Evolutionary conservation across 139 green algal genomes (phyloP).

Genomic region (Chlorella vulgaris): DNA sequence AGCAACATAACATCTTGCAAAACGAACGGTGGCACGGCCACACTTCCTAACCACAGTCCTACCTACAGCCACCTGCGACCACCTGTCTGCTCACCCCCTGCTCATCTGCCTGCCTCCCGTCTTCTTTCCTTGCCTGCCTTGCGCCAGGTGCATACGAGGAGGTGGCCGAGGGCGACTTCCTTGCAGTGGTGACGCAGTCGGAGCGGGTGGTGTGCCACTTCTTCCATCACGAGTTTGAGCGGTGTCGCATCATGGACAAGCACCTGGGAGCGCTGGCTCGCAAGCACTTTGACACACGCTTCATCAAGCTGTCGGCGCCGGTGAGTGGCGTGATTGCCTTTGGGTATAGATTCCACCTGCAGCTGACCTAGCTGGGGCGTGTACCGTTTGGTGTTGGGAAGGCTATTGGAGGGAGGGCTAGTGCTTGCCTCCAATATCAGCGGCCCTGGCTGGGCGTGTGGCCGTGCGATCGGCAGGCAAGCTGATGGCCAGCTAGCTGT

Average conservation of each 20-base stretch:
- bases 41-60: neutral
- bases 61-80: neutral
- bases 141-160: constrained; percentile 54
- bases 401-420: no score
- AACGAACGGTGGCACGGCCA: no score
- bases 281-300: constrained; percentile 90
- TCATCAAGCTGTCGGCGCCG: constrained; percentile 89
- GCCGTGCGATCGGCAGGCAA: no score
- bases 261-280: constrained; percentile 75
- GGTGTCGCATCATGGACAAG: constrained; percentile 97
- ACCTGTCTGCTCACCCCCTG: neutral
- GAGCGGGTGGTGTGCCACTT: constrained; percentile 89
- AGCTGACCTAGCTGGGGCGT: neutral
- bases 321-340: constrained; percentile 41
- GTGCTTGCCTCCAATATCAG: no score
- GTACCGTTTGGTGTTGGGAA: neutral
- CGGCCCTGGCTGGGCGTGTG: no score
- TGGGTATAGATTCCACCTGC: neutral
- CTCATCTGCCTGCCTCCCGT: neutral
- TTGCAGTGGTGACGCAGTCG: constrained; percentile 89
- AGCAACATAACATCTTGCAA: no score
- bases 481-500: no score
- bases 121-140: neutral
- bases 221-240: constrained; percentile 95
- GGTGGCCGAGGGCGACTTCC: constrained; percentile 89